Base-by-base conservation (phyloP, 192 early-diverging fungal genomes). In the Funneliformis geosporum region DNA sequence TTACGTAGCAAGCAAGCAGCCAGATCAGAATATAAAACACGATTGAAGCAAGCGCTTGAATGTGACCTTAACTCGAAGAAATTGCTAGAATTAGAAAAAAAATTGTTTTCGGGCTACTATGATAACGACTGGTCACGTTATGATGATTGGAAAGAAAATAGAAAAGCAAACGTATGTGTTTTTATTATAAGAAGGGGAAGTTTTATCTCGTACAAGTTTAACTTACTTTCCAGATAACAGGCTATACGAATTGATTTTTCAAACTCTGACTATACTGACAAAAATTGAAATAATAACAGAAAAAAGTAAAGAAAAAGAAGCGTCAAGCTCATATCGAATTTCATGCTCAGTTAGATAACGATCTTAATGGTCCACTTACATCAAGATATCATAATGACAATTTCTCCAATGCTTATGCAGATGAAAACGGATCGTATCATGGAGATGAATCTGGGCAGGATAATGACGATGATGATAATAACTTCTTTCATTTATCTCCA, bases 41-140 rank as follows among this genome's bases (percentile, higher is more conserved):
- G 75, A 46, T 16, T 76, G 61, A 76, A 64, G 39, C 75, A 76
- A 27, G 60, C 75, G 23, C 27, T 60, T 43, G 16, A 74, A 60
- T 43, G 47, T 23, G 75, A 3, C 4, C 75, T 40, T 18, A 42
- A 9, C 40, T 76, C 75, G 21, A 43, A 78, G 64, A 72, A 25
- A 27, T 55, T 78, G 23, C 66, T 78, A 25, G 25, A 46, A 21
- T 23, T 44, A 40, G 68, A 71, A 78, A 72, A 55, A 78, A 70
- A 66, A 8, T 8, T 55, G 27, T 38, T 21, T 55, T 28, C 38
- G 11, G 76, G 66, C 23, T 3, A 38, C 23, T 78, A 67, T 68
- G 43, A 78, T 28, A 67, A 70, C 70, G 40, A 78, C 55, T 78
- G 76, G 25, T 14, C 38, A 78, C 23, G 55, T 67, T 78, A 64